Percentiles rank a stretch among this genome's conserved stretches.
phyloP scores from a whole-genome alignment of 2,329 filamentous ascomycete genomes.

The Beauveria caledonica region DNA sequence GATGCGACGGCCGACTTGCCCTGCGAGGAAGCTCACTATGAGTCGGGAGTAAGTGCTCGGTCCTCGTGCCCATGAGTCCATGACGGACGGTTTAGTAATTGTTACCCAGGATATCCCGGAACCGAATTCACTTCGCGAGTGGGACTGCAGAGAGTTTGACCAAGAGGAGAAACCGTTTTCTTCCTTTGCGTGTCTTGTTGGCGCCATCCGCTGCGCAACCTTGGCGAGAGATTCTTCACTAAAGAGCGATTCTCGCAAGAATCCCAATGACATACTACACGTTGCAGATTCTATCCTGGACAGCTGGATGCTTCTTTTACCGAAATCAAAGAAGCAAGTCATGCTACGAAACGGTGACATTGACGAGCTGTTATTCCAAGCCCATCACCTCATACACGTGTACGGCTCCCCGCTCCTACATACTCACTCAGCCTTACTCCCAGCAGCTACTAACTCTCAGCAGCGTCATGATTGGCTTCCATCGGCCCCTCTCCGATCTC shows the following conservation, averaged over 20 bases:
- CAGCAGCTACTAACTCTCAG: background rate
- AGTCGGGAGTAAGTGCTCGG: slow-evolving; percentile 26
- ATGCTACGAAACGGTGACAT: slow-evolving; percentile 23
- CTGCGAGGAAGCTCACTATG: slow-evolving; percentile 54
- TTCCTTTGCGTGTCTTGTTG: slow-evolving; percentile 59
- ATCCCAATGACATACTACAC: slow-evolving; percentile 23
- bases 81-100: too few relatives aligned
- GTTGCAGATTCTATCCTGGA: slow-evolving; percentile 28
- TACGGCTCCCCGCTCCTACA: slow-evolving; percentile 8
- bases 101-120: slow-evolving; percentile 7
- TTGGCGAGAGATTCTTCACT: slow-evolving; percentile 20
- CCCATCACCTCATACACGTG: slow-evolving; percentile 20
- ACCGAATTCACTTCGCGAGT: slow-evolving; percentile 47
- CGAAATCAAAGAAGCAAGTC: slow-evolving; percentile 23
- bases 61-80: too few relatives aligned
- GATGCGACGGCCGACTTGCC: slow-evolving; percentile 51
- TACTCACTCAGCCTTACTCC: background rate
- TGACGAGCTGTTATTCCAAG: slow-evolving; percentile 24
- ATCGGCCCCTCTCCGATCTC: slow-evolving; percentile 32
- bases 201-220: slow-evolving; percentile 41
- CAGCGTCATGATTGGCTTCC: slow-evolving; percentile 27
- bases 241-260: slow-evolving; percentile 15
- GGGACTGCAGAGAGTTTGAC: slow-evolving; percentile 52
- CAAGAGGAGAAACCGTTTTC: slow-evolving; percentile 49
- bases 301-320: slow-evolving; percentile 31